Evolutionary conservation across 192 early-diverging fungal genomes (phyloP).

Genomic region (Funneliformis geosporum): DNA sequence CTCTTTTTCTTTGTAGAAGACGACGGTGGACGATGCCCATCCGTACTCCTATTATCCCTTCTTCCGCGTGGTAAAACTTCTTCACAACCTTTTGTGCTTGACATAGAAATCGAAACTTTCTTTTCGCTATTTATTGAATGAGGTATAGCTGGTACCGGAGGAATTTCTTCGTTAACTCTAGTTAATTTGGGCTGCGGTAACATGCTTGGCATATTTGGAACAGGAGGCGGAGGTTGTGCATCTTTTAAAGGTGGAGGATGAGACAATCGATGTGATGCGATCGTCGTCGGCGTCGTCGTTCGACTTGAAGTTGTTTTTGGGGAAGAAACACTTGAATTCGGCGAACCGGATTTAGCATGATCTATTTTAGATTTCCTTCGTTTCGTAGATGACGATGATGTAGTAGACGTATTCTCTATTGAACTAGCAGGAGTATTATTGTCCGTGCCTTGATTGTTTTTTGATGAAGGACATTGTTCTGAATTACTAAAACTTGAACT

Average conservation of each 20-base stretch:
- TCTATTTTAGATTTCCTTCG: not conserved
- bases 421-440: not conserved
- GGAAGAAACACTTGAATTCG: not conserved
- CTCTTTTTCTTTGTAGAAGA: not conserved
- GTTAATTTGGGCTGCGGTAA: slow-evolving; percentile 20
- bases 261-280: slow-evolving; percentile 14
- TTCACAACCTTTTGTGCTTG: slow-evolving; percentile 8
- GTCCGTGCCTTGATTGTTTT: slow-evolving; percentile 24
- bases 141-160: slow-evolving; percentile 30
- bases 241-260: slow-evolving; percentile 18
- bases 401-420: not conserved
- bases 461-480: slow-evolving; percentile 15
- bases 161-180: slow-evolving; percentile 30
- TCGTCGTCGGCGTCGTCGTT: slow-evolving; percentile 1
- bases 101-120: not conserved
- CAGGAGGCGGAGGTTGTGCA: slow-evolving; percentile 14
- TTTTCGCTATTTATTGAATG: slow-evolving; percentile 17
- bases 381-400: not conserved
- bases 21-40: not conserved
- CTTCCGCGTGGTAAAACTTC: not conserved
- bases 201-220: slow-evolving; percentile 24
- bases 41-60: not conserved
- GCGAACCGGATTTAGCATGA: not conserved
- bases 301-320: slow-evolving; percentile 6
- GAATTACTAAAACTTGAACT: slow-evolving; percentile 11